Base-by-base conservation (phyloP, 2,329 filamentous ascomycete species). In the Juglanconis sp. region DNA sequence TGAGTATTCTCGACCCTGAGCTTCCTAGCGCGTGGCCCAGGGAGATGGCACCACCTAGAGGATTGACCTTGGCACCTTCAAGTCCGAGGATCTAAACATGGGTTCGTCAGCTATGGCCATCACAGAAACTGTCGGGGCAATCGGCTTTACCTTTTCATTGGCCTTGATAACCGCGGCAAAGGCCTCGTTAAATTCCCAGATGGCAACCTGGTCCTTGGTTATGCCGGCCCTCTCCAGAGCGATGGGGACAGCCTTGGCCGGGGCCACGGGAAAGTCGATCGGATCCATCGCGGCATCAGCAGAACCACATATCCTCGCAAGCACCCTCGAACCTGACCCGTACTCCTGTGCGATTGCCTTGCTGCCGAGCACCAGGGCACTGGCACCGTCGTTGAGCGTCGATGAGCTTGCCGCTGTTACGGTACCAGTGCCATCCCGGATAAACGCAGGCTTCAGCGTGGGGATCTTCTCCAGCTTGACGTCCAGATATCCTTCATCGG, bases 161-260 rank as follows among this genome's bases (percentile, higher is more conserved):
- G 94, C 93, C 72, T 95, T 92, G 74, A 97, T 95, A 35, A 97
- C 93, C 4, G 91, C 91, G 34, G 95, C 94, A 72, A 99, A 99
- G 0, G 95, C 95, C 78, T 99, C 95, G 74, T 99, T 99, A 76
- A 99, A 96, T 74, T 98, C 95, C 94, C 95, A 98, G 30, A 97
- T 79, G 5, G 94, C 88, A 50, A 99, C 92, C 74, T 98, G 90
- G 51, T 96, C 89, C 76, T 93, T 92, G 65, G 86, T 91, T 66
- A 99, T 93, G 10, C 94, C 93, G 1, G 95, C 95, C 60, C 93
- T 85, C 75, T 92, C 85, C 54, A 99, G 81, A 10, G 93, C 93
- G 68, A 97, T 86, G 3, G 94, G 92, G 0, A 98, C 94, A 5
- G 94, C 94, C 75, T 96, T 93, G 44, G 95, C 84, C 1, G 95